Evolutionary conservation across 2,329 filamentous ascomycete genomes (phyloP).

Genomic region (Phyllosticta citriasiana): DNA sequence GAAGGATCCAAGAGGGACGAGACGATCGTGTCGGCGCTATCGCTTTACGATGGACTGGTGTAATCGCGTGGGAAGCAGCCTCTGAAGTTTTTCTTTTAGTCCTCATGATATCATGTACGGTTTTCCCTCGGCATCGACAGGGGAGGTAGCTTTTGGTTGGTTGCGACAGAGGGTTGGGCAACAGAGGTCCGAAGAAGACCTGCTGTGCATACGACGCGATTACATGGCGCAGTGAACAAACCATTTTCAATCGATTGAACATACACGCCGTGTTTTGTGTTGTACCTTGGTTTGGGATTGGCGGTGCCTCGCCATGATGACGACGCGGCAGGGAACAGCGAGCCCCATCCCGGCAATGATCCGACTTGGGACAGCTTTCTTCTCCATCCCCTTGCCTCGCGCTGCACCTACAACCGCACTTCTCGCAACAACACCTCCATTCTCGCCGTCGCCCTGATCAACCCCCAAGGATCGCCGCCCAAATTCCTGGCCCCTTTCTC

Average conservation of each 20-base stretch:
- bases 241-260: neutral
- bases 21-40: slow-evolving; percentile 94
- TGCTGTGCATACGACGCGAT: neutral
- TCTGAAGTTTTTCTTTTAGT: slow-evolving; percentile 7
- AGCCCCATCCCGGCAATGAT: neutral
- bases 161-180: neutral
- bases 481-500: neutral
- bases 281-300: neutral
- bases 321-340: neutral
- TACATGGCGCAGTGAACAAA: neutral
- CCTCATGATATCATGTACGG: slow-evolving; percentile 31
- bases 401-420: neutral
- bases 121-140: slow-evolving; percentile 22
- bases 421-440: neutral
- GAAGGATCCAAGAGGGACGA: slow-evolving; percentile 98
- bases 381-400: neutral
- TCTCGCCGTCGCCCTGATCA: neutral
- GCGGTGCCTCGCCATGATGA: neutral
- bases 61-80: slow-evolving; percentile 31
- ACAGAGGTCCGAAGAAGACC: neutral
- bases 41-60: slow-evolving; percentile 91
- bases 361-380: neutral
- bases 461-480: neutral
- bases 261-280: neutral
- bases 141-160: slow-evolving; percentile 13